Evolutionary conservation across 257 asterid genomes (phyloP).

Genomic region (Solanum okadae): DNA sequence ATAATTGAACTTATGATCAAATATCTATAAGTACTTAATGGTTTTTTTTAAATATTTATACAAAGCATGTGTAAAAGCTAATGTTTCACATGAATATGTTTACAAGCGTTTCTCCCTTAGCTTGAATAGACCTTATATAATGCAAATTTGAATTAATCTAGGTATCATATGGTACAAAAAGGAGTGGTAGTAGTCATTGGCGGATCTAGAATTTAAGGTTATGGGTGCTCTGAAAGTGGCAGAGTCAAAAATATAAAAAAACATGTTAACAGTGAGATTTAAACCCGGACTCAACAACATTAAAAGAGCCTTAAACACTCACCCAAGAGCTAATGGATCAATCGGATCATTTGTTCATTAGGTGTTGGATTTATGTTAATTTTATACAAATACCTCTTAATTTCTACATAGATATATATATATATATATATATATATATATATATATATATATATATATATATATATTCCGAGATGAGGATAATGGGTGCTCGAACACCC

Average conservation of each 20-base stretch:
- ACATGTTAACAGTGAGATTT: neutral
- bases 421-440: too few relatives aligned
- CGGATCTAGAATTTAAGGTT: neutral
- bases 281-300: neutral
- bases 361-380: neutral
- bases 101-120: neutral
- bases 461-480: neutral
- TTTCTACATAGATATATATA: too few relatives aligned
- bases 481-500: too few relatives aligned
- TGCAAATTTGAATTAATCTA: neutral
- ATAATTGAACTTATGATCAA: neutral
- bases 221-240: neutral
- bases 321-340: neutral
- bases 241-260: neutral
- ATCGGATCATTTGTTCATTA: neutral
- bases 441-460: too few relatives aligned
- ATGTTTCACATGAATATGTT: neutral
- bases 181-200: neutral
- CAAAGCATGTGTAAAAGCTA: neutral
- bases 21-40: neutral
- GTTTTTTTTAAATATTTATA: neutral
- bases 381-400: neutral
- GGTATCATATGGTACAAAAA: neutral
- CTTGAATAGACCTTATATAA: too few relatives aligned
- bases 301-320: neutral